Evolutionary conservation across 305 asterid genomes (phyloP).

Genomic region (Rubia occidens): DNA sequence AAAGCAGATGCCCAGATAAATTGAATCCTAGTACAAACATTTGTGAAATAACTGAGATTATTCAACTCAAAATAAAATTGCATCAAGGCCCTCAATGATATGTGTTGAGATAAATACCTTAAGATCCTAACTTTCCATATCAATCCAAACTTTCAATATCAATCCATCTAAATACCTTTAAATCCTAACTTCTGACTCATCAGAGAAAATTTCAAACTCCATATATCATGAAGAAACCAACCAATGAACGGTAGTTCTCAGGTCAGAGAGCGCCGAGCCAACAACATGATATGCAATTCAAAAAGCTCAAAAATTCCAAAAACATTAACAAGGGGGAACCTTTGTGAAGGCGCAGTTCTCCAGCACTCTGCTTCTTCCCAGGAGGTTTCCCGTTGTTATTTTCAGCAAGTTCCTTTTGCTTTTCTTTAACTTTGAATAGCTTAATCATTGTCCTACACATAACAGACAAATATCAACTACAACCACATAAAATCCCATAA

Average conservation of each 20-base stretch:
- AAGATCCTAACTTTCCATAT: no score
- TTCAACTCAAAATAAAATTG: background rate
- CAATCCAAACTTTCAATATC: background rate
- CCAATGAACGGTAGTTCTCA: conserved; percentile 20
- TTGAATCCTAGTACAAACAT: background rate
- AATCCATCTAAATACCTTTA: background rate
- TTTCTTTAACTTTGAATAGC: conserved; percentile 87
- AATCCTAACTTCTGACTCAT: background rate
- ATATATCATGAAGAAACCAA: background rate
- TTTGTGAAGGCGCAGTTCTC: conserved; percentile 96
- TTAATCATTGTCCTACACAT: conserved; percentile 64
- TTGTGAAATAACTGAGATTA: background rate
- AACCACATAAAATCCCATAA: background rate
- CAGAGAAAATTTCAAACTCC: background rate
- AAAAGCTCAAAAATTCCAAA: background rate
- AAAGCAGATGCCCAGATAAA: background rate
- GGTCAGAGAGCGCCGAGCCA: background rate
- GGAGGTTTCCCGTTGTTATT: conserved; percentile 71
- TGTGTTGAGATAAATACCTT: background rate
- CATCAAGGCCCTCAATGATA: background rate
- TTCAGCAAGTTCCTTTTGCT: conserved; percentile 84
- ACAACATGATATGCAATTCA: background rate
- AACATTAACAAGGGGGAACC: conserved; percentile 28
- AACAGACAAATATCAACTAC: background rate
- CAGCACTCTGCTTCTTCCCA: conserved; percentile 91